A percentile compares a stretch with the other conserved stretches of the same genome.
These are phyloP conservation scores for Phaffomyces thermotolerans DNA, from an alignment of 805 yeast genomes.

Conservation along the genomic window DNA sequence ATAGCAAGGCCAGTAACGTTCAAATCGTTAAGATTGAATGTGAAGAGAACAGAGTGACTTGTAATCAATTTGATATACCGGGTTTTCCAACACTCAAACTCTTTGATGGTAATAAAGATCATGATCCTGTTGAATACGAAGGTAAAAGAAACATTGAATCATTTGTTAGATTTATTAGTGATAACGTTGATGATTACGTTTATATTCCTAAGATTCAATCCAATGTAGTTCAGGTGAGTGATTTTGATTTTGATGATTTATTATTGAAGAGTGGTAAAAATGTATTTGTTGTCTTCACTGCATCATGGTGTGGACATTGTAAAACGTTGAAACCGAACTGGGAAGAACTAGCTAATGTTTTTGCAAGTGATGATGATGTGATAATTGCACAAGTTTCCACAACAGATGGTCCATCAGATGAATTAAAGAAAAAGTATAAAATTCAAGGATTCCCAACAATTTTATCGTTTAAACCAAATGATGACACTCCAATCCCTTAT, in stretches of 20 bases:
- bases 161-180: conserved; percentile 57
- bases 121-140: conserved; percentile 54
- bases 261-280: conserved; percentile 24
- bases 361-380: conserved; percentile 29
- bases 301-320: conserved; percentile 52
- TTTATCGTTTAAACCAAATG: conserved; percentile 34
- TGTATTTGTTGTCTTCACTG: conserved; percentile 34
- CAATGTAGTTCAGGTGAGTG: conserved; percentile 21
- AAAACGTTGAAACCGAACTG: conserved; percentile 41
- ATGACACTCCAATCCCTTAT: conserved; percentile 23
- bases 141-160: conserved; percentile 67
- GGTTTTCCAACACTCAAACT: conserved; percentile 92
- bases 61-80: conserved; percentile 54
- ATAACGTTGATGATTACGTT: conserved; percentile 28
- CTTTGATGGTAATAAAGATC: conserved; percentile 62
- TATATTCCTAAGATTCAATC: conserved; percentile 21
- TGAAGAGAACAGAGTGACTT: conserved; percentile 76
- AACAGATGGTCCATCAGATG: conserved; percentile 37
- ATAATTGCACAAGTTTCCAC: conserved; percentile 39
- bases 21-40: conserved; percentile 84
- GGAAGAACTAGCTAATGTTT: conserved; percentile 38
- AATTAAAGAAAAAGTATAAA: conserved; percentile 32
- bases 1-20: conserved; percentile 47
- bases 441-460: conserved; percentile 46
- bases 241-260: conserved; percentile 29